Evolutionary conservation across 257 asterid species (phyloP).

Genomic region (Eustoma russellianum): DNA sequence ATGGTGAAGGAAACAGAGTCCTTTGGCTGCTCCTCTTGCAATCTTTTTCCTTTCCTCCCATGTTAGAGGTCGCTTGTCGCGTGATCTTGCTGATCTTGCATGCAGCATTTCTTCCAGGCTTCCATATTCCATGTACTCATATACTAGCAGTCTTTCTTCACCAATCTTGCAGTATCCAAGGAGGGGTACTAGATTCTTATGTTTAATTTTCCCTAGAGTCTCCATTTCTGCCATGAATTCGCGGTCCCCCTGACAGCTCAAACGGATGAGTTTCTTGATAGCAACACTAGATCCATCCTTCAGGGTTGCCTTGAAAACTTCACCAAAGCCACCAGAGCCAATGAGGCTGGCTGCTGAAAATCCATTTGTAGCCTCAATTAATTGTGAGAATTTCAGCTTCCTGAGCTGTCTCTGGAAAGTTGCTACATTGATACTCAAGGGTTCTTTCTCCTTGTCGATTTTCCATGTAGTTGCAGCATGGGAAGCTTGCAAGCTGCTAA

Average conservation of each 20-base stretch:
- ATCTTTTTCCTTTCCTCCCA: constrained; percentile 89
- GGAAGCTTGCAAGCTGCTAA: constrained; percentile 48
- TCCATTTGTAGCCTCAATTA: constrained; percentile 85
- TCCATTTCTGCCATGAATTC: constrained; percentile 99
- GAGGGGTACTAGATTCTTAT: constrained; percentile 70
- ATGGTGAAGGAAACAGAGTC: constrained; percentile 90
- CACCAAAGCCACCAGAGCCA: constrained; percentile 94
- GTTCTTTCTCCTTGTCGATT: constrained; percentile 94
- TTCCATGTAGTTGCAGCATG: constrained; percentile 86
- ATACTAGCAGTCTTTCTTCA: constrained; percentile 77
- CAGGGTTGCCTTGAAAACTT: constrained; percentile 76
- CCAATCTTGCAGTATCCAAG: constrained; percentile 88
- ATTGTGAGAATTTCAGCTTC: constrained; percentile 75
- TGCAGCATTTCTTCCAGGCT: constrained; percentile 89
- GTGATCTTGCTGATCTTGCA: not conserved
- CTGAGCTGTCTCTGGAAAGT: constrained; percentile 76
- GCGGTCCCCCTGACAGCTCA: constrained; percentile 80
- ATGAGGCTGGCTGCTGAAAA: constrained; percentile 82
- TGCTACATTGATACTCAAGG: constrained; percentile 90
- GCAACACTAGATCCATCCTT: constrained; percentile 93
- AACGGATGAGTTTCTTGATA: constrained; percentile 69
- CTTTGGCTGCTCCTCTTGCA: constrained; percentile 87
- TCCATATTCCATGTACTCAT: constrained; percentile 77
- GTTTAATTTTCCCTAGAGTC: constrained; percentile 84
- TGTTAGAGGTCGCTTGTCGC: constrained; percentile 29